A percentile compares a stretch with the other conserved stretches of the same genome.
phyloP scores from a whole-genome alignment of 2,329 filamentous ascomycete genomes.

The Aspergillus calidoustus region DNA sequence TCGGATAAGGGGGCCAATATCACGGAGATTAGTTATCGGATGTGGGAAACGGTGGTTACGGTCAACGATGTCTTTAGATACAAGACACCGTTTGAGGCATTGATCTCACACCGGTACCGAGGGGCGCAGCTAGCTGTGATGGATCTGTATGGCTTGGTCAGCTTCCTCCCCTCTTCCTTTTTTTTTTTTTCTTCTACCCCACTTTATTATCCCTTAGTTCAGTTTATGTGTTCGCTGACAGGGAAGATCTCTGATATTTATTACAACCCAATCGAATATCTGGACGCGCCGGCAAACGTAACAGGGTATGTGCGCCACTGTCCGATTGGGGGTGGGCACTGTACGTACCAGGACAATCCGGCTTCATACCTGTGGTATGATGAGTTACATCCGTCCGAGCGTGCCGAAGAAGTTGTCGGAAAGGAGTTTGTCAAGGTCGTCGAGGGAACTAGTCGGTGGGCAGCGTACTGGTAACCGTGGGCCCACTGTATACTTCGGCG shows the following conservation, averaged over 20 bases:
- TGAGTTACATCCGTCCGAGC: conserved; percentile 71
- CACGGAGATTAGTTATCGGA: conserved; percentile 56
- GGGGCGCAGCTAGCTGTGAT: conserved; percentile 68
- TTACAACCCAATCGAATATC: conserved; percentile 62
- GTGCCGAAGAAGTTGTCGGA: conserved; percentile 63
- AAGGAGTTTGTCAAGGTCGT: conserved; percentile 61
- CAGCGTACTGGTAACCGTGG: conserved; percentile 30
- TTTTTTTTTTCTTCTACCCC: neutral
- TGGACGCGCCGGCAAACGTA: conserved; percentile 66
- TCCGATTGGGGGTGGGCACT: conserved; percentile 39
- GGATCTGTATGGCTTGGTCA: conserved; percentile 66
- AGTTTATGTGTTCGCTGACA: conserved; percentile 1
- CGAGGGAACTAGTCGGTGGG: conserved; percentile 46
- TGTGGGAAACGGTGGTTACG: conserved; percentile 56
- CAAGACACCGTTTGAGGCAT: conserved; percentile 53
- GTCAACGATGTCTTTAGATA: conserved; percentile 59
- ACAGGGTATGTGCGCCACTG: conserved; percentile 64
- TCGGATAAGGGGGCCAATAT: conserved; percentile 53
- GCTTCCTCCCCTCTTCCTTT: conserved; percentile 17
- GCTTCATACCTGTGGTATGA: conserved; percentile 76
- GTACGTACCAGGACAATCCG: conserved; percentile 37
- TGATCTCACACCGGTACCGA: conserved; percentile 50
- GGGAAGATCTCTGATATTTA: conserved; percentile 61
- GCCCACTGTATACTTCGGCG: neutral
- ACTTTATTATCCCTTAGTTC: neutral